Base-by-base conservation (phyloP, 2,329 filamentous ascomycete species). In the Aspergillus sp. region DNA sequence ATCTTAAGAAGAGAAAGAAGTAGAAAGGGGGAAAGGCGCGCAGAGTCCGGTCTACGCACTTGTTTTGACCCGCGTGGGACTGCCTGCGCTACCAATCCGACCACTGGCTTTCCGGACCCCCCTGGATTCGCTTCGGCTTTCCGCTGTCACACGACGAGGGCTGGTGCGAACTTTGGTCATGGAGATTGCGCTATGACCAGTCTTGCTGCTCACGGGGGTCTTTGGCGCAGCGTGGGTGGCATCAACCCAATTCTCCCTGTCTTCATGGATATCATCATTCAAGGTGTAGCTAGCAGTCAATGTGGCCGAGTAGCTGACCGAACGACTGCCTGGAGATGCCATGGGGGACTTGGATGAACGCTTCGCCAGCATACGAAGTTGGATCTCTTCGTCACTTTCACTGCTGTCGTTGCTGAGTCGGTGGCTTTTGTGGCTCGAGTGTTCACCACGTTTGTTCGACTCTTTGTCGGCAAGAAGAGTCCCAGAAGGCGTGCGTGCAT, bases 321-420 rank as follows among this genome's bases (percentile, higher is more conserved):
- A 90, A 52, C 91, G 84, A 74, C 83, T 68, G 81, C 83, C 59
- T 79, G 84, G 36, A 83, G 90, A 56, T 84, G 89, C 65, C 84
- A 85, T 20, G 84, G 89, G 45, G 79, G 80, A 78, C 88, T 90
- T 67, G 84, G 88, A 69, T 82, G 86, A 59, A 64, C 85, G 86
- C 80, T 87, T 86, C 26, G 86, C 85, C 63, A 86, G 85, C 82
- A 91, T 87, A 53, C 92, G 89, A 50, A 96, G 78, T 70, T 92
- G 89, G 68, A 86, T 85, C 73, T 96, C 92, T 70, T 96, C 91
- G 61, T 96, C 92, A 20, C 89, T 90, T 72, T 95, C 90, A 51
- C 80, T 75, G 39, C 68, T 78, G 71, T 72, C 84, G 18, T 84
- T 82, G 14, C 86, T 87, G 46, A 84, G 82, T 36, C 86, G 87